Percentiles rank a stretch among this genome's conserved stretches.
Evolutionary conservation across 164 flowering plant genomes (phyloP).

Genomic region (Liriodendron chinense): DNA sequence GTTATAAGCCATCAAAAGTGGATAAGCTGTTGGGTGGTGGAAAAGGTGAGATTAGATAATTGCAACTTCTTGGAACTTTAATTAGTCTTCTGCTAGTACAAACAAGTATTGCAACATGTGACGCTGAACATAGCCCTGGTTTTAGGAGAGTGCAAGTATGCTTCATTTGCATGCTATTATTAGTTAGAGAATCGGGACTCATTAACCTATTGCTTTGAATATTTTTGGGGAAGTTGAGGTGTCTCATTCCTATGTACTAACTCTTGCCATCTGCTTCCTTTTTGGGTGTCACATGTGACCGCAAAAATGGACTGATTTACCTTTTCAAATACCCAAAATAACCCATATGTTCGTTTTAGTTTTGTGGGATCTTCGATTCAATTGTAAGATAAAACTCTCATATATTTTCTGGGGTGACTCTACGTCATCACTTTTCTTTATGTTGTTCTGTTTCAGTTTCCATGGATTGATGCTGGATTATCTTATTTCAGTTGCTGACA

Average conservation of each 20-base stretch:
- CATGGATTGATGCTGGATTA: constrained; percentile 20
- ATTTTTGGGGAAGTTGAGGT: background rate
- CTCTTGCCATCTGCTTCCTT: background rate
- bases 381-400: background rate
- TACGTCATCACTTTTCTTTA: background rate
- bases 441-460: background rate
- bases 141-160: background rate
- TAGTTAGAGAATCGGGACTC: background rate
- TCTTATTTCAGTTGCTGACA: constrained; percentile 77
- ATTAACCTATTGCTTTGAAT: background rate
- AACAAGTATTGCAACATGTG: background rate
- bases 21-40: constrained; percentile 42
- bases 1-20: constrained; percentile 44
- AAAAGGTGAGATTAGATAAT: constrained; percentile 21
- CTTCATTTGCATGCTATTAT: background rate
- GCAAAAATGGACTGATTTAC: background rate
- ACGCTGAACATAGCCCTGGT: background rate
- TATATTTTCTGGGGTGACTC: background rate
- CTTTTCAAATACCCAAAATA: background rate
- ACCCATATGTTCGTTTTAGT: background rate
- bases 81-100: constrained; percentile 6
- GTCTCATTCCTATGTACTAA: background rate
- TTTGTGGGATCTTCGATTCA: background rate
- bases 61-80: background rate
- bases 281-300: background rate